Evolutionary conservation across 2,329 filamentous ascomycete species (phyloP), one percentile per base, ranked within the genome.

Genomic region (Diaporthe sp.): DNA sequence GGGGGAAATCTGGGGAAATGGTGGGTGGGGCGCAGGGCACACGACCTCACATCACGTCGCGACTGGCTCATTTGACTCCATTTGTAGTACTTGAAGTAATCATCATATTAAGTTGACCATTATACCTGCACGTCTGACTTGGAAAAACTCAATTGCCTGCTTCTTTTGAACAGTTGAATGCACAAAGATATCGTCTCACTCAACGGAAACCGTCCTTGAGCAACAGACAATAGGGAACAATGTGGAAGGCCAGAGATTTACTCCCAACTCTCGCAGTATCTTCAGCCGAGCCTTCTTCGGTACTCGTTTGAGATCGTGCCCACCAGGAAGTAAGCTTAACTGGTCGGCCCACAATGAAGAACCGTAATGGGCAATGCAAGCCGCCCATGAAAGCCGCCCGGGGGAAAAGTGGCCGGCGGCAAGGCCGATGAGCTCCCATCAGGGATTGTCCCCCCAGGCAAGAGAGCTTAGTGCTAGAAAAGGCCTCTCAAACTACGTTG

Each of bases 1-100:
- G 39, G 44, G 62, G 31, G 44, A 6, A 68, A 34, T 53, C 62
- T 19, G 62, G 62, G 62, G 44, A 67, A 67, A 68, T 68, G 62
- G 31, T 39, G 12, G 62, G n/a, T 13, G 46, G 61, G 44, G 44
- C 12, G 44, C 12, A 6, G 19, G 44, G 10, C 59, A 67, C 49
- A 19, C 42, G n/a, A 61, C 69, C 19, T 7, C 2, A 65, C 22
- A 10, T 34, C 8, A 34, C 22, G 15, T 28, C 44, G 44, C 17
- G 10, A 19, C 31, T 28, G 42, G 25, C 55, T 57, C 39, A 44
- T 44, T 61, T 37, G 39, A 17, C 17, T 34, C 19, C 42, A 28
- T n/a, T 13, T 51, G 22, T 13, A 39, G 37, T 13, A 39, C 10
- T 39, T 39, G 37, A 19, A 58, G 22, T 39, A 19, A 59, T 22